Evolutionary conservation across 2,329 filamentous ascomycete species (phyloP).

Genomic region (Aspergillus tubingensis): DNA sequence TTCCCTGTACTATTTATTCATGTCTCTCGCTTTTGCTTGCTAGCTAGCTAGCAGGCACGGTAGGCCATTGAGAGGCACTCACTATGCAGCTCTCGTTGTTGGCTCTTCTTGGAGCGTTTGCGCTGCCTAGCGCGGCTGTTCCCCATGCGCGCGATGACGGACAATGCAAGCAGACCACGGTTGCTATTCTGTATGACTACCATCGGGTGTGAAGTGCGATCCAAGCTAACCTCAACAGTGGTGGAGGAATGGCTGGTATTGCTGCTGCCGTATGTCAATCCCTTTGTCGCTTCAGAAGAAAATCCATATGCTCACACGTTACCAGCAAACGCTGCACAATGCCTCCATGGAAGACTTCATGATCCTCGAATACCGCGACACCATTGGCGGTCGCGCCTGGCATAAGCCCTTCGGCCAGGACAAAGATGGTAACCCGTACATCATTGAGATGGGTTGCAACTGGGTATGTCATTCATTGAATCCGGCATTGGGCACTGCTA

Average conservation of each 20-base stretch:
- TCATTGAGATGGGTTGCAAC: slow-evolving; percentile 67
- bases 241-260: slow-evolving; percentile 64
- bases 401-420: slow-evolving; percentile 59
- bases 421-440: slow-evolving; percentile 55
- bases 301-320: neutral
- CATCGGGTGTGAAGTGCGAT: neutral
- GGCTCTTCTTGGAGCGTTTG: slow-evolving; percentile 4
- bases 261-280: slow-evolving; percentile 54
- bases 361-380: slow-evolving; percentile 64
- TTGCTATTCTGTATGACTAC: slow-evolving; percentile 30
- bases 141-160: slow-evolving; percentile 20
- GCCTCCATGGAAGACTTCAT: slow-evolving; percentile 64
- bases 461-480: slow-evolving; percentile 49
- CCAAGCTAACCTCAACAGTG: slow-evolving; percentile 30
- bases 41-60: neutral
- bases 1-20: neutral
- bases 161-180: slow-evolving; percentile 33
- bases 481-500: neutral
- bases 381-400: slow-evolving; percentile 62
- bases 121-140: slow-evolving; percentile 11
- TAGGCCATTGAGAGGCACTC: too few species aligned
- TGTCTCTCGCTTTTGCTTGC: neutral
- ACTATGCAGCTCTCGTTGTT: neutral
- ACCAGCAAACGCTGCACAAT: slow-evolving; percentile 59
- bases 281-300: neutral